These are phyloP conservation scores for Oenanthe javanica DNA, from an alignment of 140 eudicot genomes.

Conservation along the genomic window DNA sequence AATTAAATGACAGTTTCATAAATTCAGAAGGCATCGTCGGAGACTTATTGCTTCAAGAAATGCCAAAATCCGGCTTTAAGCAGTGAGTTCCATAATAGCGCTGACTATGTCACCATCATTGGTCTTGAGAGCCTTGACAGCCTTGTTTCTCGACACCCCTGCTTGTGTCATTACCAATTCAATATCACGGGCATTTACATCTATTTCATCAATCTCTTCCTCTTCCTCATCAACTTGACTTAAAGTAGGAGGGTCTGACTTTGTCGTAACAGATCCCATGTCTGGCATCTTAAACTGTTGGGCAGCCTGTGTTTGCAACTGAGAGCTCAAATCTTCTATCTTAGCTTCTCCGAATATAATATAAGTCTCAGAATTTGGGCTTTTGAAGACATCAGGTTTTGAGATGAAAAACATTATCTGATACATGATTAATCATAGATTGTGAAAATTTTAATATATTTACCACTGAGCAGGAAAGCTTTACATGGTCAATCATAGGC, in stretches of 20 bases:
- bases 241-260: neutral
- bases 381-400: conserved; percentile 15
- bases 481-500: neutral
- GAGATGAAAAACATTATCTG: conserved; percentile 12
- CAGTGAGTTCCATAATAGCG: conserved; percentile 11
- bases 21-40: neutral
- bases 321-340: conserved; percentile 13
- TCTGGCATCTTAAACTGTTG: conserved; percentile 16
- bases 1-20: neutral
- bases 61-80: neutral
- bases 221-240: neutral
- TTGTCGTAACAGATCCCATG: conserved; percentile 8
- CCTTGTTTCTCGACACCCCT: conserved; percentile 16
- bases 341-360: conserved; percentile 11
- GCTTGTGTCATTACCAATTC: conserved; percentile 26
- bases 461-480: neutral
- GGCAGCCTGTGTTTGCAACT: conserved; percentile 12
- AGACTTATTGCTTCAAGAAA: neutral
- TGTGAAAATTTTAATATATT: neutral
- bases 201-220: conserved; percentile 11
- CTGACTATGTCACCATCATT: conserved; percentile 14
- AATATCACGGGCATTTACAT: conserved; percentile 20
- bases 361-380: conserved; percentile 13
- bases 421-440: neutral
- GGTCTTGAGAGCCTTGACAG: conserved; percentile 18